Base-by-base conservation (phyloP, 2,329 filamentous ascomycete species). In the Fusarium sp. region DNA sequence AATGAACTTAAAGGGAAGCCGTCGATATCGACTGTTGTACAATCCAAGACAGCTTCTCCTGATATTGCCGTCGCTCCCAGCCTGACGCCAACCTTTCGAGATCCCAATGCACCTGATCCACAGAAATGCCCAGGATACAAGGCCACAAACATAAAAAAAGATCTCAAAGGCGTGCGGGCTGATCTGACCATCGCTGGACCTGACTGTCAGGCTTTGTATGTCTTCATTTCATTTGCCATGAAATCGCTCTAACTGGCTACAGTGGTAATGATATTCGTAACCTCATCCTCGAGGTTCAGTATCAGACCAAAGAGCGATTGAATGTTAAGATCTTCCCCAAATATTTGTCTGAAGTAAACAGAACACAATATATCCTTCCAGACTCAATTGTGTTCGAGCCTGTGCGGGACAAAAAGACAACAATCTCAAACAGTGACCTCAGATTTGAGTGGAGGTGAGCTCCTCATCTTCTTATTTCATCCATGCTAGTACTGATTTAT, bases 201-300 rank as follows among this genome's bases (percentile, higher is more conserved):
- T 6, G 18, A 48, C 10, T 56, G 53, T 9, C 53, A 56, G 7
- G 53, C 53, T 13, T 56, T 56, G 53, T 56, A 56, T 4, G 53
- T 56, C 26, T 9, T 7, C 5, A 23, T 3, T 3, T n/a, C 20
- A n/a, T 10, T 26, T 2, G 2, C 12, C 14, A 7, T 15, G 2
- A 7, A 2, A 15, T 9, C 20, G 3, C 13, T 23, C 40, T 56
- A 2, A 56, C 9, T 5, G 2, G 3, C 11, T n/a, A 3, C n/a
- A 56, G 53, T 56, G 53, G 53, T 6, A 56, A 56, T 17, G 53
- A 56, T 18, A 56, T 56, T 35, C 40, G 20, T 20, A 20, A 56
- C 5, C 40, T 56, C 5, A 12, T 56, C 5, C 27, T 56, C 4
- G 40, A 56, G 17, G 53, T 56, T 12, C 40, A 56, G 12, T 56